Conservation (phyloP, 306 rosid genomes). For the Morella rubra region DNA sequence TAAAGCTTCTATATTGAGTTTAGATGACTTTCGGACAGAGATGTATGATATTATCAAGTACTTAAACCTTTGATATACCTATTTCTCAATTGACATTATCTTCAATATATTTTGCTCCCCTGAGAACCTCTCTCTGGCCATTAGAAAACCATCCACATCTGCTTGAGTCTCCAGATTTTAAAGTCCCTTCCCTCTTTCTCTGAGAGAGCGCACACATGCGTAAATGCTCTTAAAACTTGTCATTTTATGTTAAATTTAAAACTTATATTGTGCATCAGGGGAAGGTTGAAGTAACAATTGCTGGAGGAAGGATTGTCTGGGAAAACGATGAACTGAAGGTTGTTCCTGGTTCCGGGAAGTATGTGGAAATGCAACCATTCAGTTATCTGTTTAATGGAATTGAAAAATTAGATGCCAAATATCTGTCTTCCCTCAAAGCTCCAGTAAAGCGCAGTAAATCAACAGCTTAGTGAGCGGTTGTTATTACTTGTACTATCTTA, state of each 20-base stretch:
- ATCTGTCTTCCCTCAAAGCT: slow-evolving; percentile 69
- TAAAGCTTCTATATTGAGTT: not conserved
- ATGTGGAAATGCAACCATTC: slow-evolving; percentile 70
- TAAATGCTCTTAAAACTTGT: slow-evolving; percentile 4
- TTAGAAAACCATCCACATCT: not conserved
- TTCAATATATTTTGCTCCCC: too few relatives aligned
- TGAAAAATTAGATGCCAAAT: slow-evolving; percentile 56
- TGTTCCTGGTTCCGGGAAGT: slow-evolving; percentile 75
- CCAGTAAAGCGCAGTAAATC: slow-evolving; percentile 59
- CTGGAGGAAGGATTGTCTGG: slow-evolving; percentile 95
- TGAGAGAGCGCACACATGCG: not conserved
- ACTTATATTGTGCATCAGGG: slow-evolving; percentile 47
- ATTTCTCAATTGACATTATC: too few relatives aligned
- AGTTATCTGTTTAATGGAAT: slow-evolving; percentile 67
- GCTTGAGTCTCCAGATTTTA: not conserved
- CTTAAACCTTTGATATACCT: too few relatives aligned
- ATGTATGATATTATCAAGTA: too few relatives aligned
- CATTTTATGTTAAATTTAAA: slow-evolving; percentile 5
- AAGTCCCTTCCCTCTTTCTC: too few relatives aligned
- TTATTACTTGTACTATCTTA: not conserved
- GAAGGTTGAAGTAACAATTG: slow-evolving; percentile 84
- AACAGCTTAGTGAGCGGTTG: slow-evolving; percentile 23
- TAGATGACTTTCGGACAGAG: not conserved
- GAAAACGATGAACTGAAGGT: slow-evolving; percentile 72
- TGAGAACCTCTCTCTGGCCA: not conserved